Evolutionary conservation across 2,329 filamentous ascomycete genomes (phyloP).

Genomic region (Apiospora hydei): DNA sequence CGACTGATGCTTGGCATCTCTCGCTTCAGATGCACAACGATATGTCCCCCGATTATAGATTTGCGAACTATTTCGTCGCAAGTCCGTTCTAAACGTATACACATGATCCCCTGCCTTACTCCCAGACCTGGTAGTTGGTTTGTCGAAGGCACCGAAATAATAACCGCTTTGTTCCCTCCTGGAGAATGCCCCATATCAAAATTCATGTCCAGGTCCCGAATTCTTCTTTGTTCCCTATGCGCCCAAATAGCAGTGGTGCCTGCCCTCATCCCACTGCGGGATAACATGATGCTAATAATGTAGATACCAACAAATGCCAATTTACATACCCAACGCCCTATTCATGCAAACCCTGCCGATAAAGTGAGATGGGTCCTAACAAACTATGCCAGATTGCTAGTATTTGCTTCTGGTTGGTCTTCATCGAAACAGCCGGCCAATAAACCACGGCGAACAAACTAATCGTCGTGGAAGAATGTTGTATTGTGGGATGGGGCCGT

Average conservation of each 20-base stretch:
- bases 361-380: neutral
- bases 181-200: neutral
- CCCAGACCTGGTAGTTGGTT: neutral
- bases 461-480: constrained; percentile 60
- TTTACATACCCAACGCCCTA: constrained; percentile 19
- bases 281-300: constrained; percentile 16
- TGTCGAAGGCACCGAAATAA: neutral
- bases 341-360: constrained; percentile 1
- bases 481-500: constrained; percentile 58
- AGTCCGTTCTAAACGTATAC: constrained; percentile 10
- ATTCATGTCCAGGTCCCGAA: constrained; percentile 2
- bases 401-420: neutral
- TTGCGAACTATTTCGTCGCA: constrained; percentile 5
- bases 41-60: constrained; percentile 20
- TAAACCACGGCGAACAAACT: constrained; percentile 17
- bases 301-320: constrained; percentile 17
- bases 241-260: constrained; percentile 17
- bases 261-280: constrained; percentile 7
- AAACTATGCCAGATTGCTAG: neutral
- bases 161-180: neutral
- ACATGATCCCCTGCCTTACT: neutral
- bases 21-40: neutral
- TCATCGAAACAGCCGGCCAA: neutral
- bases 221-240: constrained; percentile 1
- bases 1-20: neutral